Percentiles rank a stretch among this genome's conserved stretches.
Conservation (phyloP, 495 filamentous ascomycete species). For the Talaromyces borbonicus region DNA sequence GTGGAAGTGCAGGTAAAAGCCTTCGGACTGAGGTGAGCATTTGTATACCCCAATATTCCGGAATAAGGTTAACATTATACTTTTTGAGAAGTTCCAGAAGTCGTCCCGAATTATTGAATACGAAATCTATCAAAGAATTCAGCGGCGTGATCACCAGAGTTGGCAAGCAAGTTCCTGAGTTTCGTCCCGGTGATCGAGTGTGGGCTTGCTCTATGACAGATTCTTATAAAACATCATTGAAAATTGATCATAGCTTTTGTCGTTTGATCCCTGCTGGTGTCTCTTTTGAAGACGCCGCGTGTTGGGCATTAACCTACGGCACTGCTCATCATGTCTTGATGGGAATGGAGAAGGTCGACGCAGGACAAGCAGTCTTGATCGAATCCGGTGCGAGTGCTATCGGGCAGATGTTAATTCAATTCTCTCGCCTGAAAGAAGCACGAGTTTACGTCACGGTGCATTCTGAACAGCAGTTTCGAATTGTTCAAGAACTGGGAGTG, state of each 20-base stretch:
- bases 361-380: conserved; percentile 35
- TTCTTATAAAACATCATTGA: conserved; percentile 1
- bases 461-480: conserved; percentile 24
- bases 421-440: conserved; percentile 23
- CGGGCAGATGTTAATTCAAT: conserved; percentile 37
- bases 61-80: no score
- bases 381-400: conserved; percentile 37
- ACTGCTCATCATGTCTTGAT: conserved; percentile 25
- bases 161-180: conserved; percentile 35
- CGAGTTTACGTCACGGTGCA: conserved; percentile 36
- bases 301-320: conserved; percentile 17
- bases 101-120: not conserved
- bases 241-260: not conserved
- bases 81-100: no score
- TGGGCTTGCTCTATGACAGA: conserved; percentile 17
- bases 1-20: conserved; percentile 5
- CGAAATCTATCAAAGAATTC: not conserved
- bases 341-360: conserved; percentile 17
- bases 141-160: conserved; percentile 40
- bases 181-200: conserved; percentile 47
- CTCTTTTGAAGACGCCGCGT: conserved; percentile 17
- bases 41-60: not conserved
- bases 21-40: not conserved
- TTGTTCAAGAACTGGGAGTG: conserved; percentile 25
- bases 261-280: conserved; percentile 15